phyloP scores from a whole-genome alignment of 2,329 filamentous ascomycete genomes.

The Aspergillus chevalieri region DNA sequence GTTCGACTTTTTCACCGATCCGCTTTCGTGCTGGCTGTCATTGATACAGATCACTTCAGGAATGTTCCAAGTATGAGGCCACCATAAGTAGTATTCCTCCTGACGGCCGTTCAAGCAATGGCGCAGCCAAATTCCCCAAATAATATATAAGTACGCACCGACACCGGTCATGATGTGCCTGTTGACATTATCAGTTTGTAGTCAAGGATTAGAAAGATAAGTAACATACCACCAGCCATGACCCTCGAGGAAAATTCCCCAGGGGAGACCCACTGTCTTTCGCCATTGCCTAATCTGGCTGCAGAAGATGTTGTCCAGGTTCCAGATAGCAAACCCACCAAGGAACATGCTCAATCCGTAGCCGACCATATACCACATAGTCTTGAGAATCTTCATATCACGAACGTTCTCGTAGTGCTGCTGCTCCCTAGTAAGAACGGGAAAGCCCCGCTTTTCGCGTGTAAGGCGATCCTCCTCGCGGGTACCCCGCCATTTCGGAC shows the following conservation, averaged over 20 bases:
- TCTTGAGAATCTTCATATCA: slow-evolving; percentile 53
- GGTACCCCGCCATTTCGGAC: slow-evolving; percentile 52
- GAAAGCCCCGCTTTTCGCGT: slow-evolving; percentile 29
- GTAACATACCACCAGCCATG: slow-evolving; percentile 63
- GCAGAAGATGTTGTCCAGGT: slow-evolving; percentile 72
- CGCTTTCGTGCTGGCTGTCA: slow-evolving; percentile 12
- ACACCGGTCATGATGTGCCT: slow-evolving; percentile 76
- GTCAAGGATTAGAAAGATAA: background rate
- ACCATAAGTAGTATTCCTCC: slow-evolving; percentile 64
- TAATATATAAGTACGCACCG: slow-evolving; percentile 77
- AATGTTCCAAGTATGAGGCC: slow-evolving; percentile 58
- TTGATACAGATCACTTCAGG: slow-evolving; percentile 46
- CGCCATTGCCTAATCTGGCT: slow-evolving; percentile 59
- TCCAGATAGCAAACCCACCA: slow-evolving; percentile 71
- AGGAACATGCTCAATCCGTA: slow-evolving; percentile 66
- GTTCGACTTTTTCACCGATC: slow-evolving; percentile 25
- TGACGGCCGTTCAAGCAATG: slow-evolving; percentile 68
- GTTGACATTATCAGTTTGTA: slow-evolving; percentile 8
- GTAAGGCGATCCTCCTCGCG: slow-evolving; percentile 40
- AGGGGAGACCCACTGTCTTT: slow-evolving; percentile 65
- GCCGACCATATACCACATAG: slow-evolving; percentile 71
- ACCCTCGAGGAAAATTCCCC: slow-evolving; percentile 69
- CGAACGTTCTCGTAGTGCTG: slow-evolving; percentile 48
- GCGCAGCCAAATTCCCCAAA: slow-evolving; percentile 76
- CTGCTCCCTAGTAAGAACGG: slow-evolving; percentile 37